phyloP scores from a whole-genome alignment of 768 basidiomycete genomes.

The Lactarius vividus region DNA sequence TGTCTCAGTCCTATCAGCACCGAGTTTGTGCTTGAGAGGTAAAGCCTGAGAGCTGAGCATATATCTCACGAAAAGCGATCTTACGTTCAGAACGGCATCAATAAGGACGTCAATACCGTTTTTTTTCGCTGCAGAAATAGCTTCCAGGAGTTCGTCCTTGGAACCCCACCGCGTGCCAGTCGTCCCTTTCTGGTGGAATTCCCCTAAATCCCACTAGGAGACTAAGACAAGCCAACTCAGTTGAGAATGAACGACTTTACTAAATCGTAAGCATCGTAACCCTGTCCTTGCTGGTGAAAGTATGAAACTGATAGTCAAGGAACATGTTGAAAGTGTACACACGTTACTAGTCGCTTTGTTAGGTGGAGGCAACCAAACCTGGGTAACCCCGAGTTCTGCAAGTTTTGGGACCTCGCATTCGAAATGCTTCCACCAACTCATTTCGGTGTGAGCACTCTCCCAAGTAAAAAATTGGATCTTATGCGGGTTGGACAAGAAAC shows the following conservation, averaged over 20 bases:
- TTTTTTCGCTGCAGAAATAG: slow-evolving; percentile 63
- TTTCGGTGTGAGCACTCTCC: slow-evolving; percentile 53
- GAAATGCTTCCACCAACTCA: slow-evolving; percentile 83
- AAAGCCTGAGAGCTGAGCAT: slow-evolving; percentile 4
- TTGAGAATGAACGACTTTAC: slow-evolving; percentile 40
- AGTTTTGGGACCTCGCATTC: slow-evolving; percentile 62
- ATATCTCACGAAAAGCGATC: slow-evolving; percentile 2
- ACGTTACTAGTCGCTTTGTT: slow-evolving; percentile 73
- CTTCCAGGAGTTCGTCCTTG: slow-evolving; percentile 69
- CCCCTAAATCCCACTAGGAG: slow-evolving; percentile 80
- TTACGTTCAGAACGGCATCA: slow-evolving; percentile 88
- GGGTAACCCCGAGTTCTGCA: slow-evolving; percentile 68
- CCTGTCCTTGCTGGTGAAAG: slow-evolving; percentile 55
- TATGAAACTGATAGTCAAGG: not conserved
- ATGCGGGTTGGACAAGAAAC: slow-evolving; percentile 2
- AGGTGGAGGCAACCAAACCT: slow-evolving; percentile 81
- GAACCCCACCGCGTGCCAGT: slow-evolving; percentile 84
- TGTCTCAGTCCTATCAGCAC: slow-evolving; percentile 72
- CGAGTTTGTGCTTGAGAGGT: slow-evolving; percentile 67
- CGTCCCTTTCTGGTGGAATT: slow-evolving; percentile 75
- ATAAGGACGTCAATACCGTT: slow-evolving; percentile 74
- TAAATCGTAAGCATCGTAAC: slow-evolving; percentile 86
- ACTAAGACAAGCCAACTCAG: not conserved
- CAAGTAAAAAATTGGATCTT: slow-evolving; percentile 87
- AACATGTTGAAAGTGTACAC: slow-evolving; percentile 2